A percentile compares a stretch with the other conserved stretches of the same genome.
phyloP scores from a whole-genome alignment of 768 basidiomycete species.

The Serendipita sp. region DNA sequence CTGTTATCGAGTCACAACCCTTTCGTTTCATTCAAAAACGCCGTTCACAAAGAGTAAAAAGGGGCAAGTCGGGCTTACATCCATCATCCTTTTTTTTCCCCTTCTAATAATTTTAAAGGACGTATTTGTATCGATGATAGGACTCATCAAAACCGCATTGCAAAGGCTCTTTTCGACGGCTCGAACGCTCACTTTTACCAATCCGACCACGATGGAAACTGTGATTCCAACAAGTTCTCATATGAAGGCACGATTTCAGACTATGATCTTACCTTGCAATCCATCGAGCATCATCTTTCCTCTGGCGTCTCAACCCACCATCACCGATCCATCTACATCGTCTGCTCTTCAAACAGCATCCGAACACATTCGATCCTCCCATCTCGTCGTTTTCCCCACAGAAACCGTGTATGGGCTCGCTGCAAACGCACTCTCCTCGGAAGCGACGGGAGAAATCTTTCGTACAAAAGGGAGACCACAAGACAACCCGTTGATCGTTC shows the following conservation, averaged over 20 bases:
- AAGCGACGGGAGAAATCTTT: slow-evolving; percentile 63
- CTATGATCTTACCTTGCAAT: slow-evolving; percentile 8
- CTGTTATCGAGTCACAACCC: no score
- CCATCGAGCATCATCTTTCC: slow-evolving; percentile 11
- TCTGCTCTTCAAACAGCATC: slow-evolving; percentile 37
- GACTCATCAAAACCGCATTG: no score
- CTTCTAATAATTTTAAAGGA: no score
- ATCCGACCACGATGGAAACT: no score
- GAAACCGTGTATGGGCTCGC: slow-evolving; percentile 99
- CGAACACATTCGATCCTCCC: slow-evolving; percentile 18
- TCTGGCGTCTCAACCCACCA: slow-evolving; percentile 2
- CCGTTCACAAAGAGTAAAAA: no score
- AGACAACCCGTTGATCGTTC: slow-evolving; percentile 96
- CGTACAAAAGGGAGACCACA: slow-evolving; percentile 78
- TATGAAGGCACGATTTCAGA: neutral
- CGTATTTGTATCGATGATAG: no score
- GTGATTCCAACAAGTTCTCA: no score
- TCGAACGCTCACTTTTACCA: no score
- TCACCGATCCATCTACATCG: slow-evolving; percentile 8
- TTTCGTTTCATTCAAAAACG: no score
- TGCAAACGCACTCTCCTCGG: slow-evolving; percentile 52
- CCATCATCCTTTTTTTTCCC: no score
- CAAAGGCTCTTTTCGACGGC: no score
- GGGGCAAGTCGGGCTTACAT: no score
- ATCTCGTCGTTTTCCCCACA: slow-evolving; percentile 76